Conservation (phyloP, 768 basidiomycete genomes). For the Boletus vermiculosoides region DNA sequence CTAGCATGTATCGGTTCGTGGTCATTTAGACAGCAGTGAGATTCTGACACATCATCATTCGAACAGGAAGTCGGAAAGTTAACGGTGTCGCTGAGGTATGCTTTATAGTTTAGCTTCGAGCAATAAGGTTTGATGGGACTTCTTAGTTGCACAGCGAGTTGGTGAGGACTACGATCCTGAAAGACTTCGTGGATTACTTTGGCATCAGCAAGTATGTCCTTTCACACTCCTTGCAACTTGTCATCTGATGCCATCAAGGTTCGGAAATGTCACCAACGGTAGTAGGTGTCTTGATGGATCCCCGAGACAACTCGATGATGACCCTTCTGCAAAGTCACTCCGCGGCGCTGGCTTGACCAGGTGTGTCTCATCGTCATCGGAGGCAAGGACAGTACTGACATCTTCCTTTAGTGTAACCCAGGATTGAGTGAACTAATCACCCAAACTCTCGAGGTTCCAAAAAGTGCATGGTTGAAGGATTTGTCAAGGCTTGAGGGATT, state of each 20-base stretch:
- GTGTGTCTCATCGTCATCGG: slow-evolving; percentile 26
- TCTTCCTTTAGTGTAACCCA: slow-evolving; percentile 73
- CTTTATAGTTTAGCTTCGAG: neutral
- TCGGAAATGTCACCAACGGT: slow-evolving; percentile 92
- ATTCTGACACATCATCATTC: neutral
- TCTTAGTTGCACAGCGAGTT: slow-evolving; percentile 81
- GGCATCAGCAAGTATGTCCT: slow-evolving; percentile 69
- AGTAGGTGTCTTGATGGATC: slow-evolving; percentile 44
- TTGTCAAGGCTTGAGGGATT: slow-evolving; percentile 76
- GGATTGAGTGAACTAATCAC: slow-evolving; percentile 82
- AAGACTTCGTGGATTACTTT: slow-evolving; percentile 92
- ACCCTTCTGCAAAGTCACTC: slow-evolving; percentile 57
- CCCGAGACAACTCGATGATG: neutral
- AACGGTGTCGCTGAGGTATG: slow-evolving; percentile 92
- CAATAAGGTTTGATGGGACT: neutral
- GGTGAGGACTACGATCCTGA: slow-evolving; percentile 77
- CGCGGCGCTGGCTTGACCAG: slow-evolving; percentile 90
- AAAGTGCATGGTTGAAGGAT: slow-evolving; percentile 82
- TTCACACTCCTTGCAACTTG: neutral
- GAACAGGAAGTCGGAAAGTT: slow-evolving; percentile 70
- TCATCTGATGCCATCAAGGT: slow-evolving; percentile 41
- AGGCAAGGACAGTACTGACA: slow-evolving; percentile 1
- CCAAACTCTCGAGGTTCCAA: slow-evolving; percentile 70
- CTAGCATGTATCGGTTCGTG: slow-evolving; percentile 76
- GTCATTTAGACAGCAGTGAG: neutral